Base-by-base conservation (phyloP, 1,284 basidiomycete species). In the Trichosporon asahii region DNA sequence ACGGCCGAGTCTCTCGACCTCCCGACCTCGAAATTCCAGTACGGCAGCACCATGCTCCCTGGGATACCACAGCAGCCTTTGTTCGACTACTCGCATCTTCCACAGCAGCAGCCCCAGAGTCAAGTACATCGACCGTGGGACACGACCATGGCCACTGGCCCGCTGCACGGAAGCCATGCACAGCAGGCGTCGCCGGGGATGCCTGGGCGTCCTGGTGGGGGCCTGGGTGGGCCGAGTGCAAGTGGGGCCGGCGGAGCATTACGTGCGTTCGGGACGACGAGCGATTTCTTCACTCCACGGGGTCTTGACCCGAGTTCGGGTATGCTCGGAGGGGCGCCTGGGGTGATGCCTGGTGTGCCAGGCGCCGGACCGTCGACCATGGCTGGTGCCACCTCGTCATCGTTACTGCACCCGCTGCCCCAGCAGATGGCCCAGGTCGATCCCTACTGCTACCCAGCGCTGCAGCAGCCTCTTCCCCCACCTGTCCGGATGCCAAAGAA, bases 381-480 rank as follows among this genome's bases (percentile, higher is more conserved):
- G 57, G 29, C 15, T n/a, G 57, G 15, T 21, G 57, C 57, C 27
- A 31, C 57, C 14, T 33, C 57, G 57, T 61, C 57, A 61, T 61
- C 57, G 57, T 21, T 61, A n/a, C 57, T 61, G 57, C 57, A 61
- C 27, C 29, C 57, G 18, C 21, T 61, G 8, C 29, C 57, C 6
- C 57, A 31, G 57, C 57, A 31, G 2, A 61, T 61, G 57, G 15
- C n/a, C 15, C 57, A 70, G 18, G 53, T 65, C 12, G 75, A 76
- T 65, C 75, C 75, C 5, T 76, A 64, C 33, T 77, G 73, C 61
- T 68, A 73, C 57, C 70, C 57, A 2, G 25, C 31, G 46, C n/a
- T 53, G 11, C 69, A 9, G 35, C 68, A 23, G 18, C 35, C 66
- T 9, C 33, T 27, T 9, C 44, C 64, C 0, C 27, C 66, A 15